A percentile compares a stretch with the other conserved stretches of the same genome.
These are phyloP conservation scores for Komagataella populi DNA, from an alignment of 805 yeast species.

Conservation along the genomic window DNA sequence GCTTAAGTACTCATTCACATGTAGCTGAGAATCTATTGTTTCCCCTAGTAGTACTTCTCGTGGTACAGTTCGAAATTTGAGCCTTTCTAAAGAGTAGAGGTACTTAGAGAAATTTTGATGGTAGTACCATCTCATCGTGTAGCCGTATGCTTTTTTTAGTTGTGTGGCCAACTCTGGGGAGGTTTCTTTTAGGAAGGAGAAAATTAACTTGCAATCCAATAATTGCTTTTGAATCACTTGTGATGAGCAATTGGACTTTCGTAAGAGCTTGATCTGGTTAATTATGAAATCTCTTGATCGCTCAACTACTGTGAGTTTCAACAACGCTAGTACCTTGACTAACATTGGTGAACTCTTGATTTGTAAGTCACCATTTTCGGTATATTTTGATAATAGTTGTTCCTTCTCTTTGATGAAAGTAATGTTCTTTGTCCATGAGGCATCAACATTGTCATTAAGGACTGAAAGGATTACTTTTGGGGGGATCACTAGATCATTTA, in stretches of 20 bases:
- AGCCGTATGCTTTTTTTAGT: constrained; percentile 65
- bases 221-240: constrained; percentile 62
- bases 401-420: constrained; percentile 43
- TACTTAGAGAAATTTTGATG: constrained; percentile 66
- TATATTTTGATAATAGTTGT: constrained; percentile 34
- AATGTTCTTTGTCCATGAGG: constrained; percentile 55
- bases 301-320: constrained; percentile 56
- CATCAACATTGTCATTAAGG: constrained; percentile 39
- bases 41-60: constrained; percentile 39
- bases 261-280: constrained; percentile 46
- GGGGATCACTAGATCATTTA: constrained; percentile 63
- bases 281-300: constrained; percentile 62
- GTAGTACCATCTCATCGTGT: constrained; percentile 93
- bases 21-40: background rate
- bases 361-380: constrained; percentile 7
- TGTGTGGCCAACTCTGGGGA: constrained; percentile 57
- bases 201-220: constrained; percentile 48
- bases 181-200: constrained; percentile 36
- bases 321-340: constrained; percentile 25
- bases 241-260: constrained; percentile 55
- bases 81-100: constrained; percentile 52
- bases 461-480: constrained; percentile 54
- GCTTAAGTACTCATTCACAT: constrained; percentile 38
- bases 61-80: constrained; percentile 44
- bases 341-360: constrained; percentile 11